phyloP scores from a whole-genome alignment of 805 yeast genomes.

The Clavispora santaluciae region DNA sequence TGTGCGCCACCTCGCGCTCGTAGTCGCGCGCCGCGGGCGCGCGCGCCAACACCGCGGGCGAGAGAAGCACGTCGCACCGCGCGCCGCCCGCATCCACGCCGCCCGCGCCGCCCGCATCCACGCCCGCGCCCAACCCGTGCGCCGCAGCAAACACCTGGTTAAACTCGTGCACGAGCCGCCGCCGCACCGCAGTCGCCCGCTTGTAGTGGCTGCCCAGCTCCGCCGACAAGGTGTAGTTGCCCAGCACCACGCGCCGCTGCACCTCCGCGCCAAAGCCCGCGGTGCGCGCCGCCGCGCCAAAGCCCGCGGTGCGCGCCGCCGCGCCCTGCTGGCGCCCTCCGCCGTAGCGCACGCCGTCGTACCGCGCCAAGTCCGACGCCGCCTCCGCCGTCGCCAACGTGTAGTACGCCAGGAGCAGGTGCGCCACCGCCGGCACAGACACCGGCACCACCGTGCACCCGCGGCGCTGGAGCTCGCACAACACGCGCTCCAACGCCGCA shows the following conservation, averaged over 20 bases:
- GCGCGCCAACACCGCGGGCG: constrained; percentile 62
- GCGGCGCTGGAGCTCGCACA: constrained; percentile 38
- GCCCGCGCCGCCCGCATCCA: constrained; percentile 9
- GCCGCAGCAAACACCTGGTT: constrained; percentile 53
- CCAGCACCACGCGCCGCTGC: constrained; percentile 74
- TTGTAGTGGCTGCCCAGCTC: constrained; percentile 70
- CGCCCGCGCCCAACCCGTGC: constrained; percentile 30
- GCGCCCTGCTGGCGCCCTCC: constrained; percentile 50
- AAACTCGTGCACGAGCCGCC: constrained; percentile 58
- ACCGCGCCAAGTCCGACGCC: constrained; percentile 83
- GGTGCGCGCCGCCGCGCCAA: constrained; percentile 92
- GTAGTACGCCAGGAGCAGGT: constrained; percentile 75
- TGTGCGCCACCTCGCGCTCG: constrained; percentile 19
- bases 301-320: constrained; percentile 84
- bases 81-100: constrained; percentile 6
- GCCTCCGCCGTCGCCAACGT: constrained; percentile 92
- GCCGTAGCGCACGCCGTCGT: constrained; percentile 89
- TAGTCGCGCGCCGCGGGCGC: constrained; percentile 55
- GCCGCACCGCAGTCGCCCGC: constrained; percentile 68
- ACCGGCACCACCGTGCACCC: constrained; percentile 59
- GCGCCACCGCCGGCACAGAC: constrained; percentile 63
- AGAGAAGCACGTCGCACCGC: constrained; percentile 59
- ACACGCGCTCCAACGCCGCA: constrained; percentile 42
- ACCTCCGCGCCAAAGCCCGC: constrained; percentile 77
- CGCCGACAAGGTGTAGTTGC: constrained; percentile 80